These are phyloP conservation scores for Dioszegia aurantiaca DNA, from an alignment of 768 basidiomycete genomes.

Conservation along the genomic window DNA sequence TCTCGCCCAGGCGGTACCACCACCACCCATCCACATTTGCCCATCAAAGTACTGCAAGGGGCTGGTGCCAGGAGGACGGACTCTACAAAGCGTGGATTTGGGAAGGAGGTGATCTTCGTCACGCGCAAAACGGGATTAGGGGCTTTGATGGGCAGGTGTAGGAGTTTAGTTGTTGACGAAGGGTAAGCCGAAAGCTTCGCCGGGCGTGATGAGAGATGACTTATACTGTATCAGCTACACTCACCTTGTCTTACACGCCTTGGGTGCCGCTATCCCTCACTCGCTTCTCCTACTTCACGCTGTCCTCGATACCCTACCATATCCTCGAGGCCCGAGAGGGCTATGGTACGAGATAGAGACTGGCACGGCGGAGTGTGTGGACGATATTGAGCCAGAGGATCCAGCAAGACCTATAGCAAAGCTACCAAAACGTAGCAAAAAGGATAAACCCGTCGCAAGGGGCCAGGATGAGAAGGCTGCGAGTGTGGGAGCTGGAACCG, in stretches of 20 bases:
- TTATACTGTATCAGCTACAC: slow-evolving; percentile 21
- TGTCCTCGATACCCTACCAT: slow-evolving; percentile 51
- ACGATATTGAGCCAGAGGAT: slow-evolving; percentile 35
- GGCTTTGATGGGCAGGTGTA: slow-evolving; percentile 49
- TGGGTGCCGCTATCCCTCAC: slow-evolving; percentile 51
- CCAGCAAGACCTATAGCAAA: slow-evolving; percentile 2
- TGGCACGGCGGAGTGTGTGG: slow-evolving; percentile 43
- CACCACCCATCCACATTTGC: slow-evolving; percentile 20
- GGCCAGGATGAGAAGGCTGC: too few species aligned
- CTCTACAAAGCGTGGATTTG: slow-evolving; percentile 37
- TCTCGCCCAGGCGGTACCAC: slow-evolving; percentile 11
- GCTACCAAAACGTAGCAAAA: background rate
- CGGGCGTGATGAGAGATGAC: too few species aligned
- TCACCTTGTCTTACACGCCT: slow-evolving; percentile 44
- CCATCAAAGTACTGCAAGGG: slow-evolving; percentile 39
- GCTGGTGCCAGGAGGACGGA: slow-evolving; percentile 32
- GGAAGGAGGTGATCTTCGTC: slow-evolving; percentile 48
- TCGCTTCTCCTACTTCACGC: slow-evolving; percentile 48
- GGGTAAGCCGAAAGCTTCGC: slow-evolving; percentile 35
- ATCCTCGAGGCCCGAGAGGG: slow-evolving; percentile 34
- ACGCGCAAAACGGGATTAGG: slow-evolving; percentile 47
- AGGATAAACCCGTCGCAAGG: slow-evolving; percentile 8
- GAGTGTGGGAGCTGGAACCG: background rate
- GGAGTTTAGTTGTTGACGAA: slow-evolving; percentile 49
- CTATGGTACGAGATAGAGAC: slow-evolving; percentile 51